Evolutionary conservation across 108 stramenopile genomes (phyloP), one percentile per base, ranked within the genome.

Genomic region (Phaeodactylum tricornutum): DNA sequence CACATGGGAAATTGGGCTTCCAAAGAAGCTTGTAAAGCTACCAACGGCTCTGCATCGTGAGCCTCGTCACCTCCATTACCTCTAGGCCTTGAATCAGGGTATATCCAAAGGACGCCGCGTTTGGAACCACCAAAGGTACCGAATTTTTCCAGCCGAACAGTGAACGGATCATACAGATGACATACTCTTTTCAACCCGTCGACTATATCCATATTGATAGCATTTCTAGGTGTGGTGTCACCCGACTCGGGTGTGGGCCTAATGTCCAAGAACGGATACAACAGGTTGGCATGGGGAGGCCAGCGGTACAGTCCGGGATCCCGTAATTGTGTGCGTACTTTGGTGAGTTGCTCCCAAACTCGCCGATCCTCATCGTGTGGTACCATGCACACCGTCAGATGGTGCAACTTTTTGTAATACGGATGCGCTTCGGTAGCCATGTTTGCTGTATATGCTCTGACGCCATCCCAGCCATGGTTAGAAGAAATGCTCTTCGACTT

Each of bases 291-390:
- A 61, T 88, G 87, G 0, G 81, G 87, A 21, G 87, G 87, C 87
- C 87, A 88, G 36, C 87, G 63, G 51, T 57, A 88, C 36, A 73
- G 69, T 17, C 87, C 87, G 6, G 87, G 81, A 81, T 79, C 75
- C 28, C 59, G 54, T 37, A 78, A 55, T 59, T 70, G 55, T 27
- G n/a, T 57, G 23, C 83, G 32, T n/a, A 69, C 69, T n/a, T 57
- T 23, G 1, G 60, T 62, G 14, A 85, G 32, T 46, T 47, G 20
- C 16, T 74, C 41, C 86, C 86, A 87, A 15, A 76, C 75, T 12
- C 41, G 25, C 26, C 43, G 50, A 11, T 74, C 58, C 16, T 55
- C 46, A 16, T 73, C 59, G 9, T 78, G 81, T n/a, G 81, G 81
- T 7, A 87, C 86, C 49, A 79, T 53, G 44, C 86, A 83, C 7